These are phyloP conservation scores for Ostreobium quekettii DNA, from an alignment of 139 green algal species.

Conservation along the genomic window DNA sequence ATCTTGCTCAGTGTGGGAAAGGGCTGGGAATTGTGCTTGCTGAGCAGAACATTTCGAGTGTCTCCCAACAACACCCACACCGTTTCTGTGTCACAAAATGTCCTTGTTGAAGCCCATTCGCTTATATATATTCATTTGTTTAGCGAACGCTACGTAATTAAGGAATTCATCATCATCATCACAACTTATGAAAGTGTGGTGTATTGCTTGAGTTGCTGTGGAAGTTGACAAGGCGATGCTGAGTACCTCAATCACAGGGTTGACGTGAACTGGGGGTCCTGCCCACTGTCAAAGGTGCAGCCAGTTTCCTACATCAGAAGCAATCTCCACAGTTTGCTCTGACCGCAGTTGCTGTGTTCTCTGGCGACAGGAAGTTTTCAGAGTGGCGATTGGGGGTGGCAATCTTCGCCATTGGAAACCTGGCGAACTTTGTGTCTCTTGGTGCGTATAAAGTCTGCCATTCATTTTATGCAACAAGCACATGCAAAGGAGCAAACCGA, in stretches of 20 bases:
- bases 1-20: too few relatives aligned
- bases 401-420: slow-evolving; percentile 60
- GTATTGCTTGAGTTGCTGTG: background rate
- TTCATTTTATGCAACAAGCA: background rate
- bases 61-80: too few relatives aligned
- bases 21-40: too few relatives aligned
- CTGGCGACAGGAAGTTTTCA: slow-evolving; percentile 26
- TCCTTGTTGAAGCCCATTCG: too few relatives aligned
- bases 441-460: slow-evolving; percentile 20
- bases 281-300: background rate
- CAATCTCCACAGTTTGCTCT: background rate
- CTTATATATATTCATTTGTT: too few relatives aligned
- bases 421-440: slow-evolving; percentile 70
- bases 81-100: too few relatives aligned
- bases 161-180: too few relatives aligned
- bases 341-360: background rate
- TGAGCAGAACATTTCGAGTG: too few relatives aligned
- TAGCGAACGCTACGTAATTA: too few relatives aligned
- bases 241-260: background rate
- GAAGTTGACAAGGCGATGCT: background rate
- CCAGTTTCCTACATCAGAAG: background rate
- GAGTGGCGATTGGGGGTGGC: slow-evolving; percentile 63
- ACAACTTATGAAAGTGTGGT: too few relatives aligned
- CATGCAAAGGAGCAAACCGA: slow-evolving; percentile 4
- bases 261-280: background rate